These are phyloP conservation scores for Coemansia reversa DNA, from an alignment of 192 early-diverging fungal genomes.

Conservation along the genomic window DNA sequence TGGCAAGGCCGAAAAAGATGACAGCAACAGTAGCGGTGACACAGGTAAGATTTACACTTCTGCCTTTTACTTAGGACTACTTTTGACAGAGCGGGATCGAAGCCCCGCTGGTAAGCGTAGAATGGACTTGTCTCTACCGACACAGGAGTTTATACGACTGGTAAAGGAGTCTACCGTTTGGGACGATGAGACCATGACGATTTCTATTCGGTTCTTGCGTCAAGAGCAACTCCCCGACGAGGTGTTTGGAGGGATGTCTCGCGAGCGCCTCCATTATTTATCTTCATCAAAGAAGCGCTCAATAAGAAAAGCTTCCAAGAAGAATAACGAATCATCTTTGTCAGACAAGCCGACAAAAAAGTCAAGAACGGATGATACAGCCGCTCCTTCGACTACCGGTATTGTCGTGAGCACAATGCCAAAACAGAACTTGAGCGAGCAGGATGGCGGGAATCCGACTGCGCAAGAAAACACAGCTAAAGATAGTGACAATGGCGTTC, in stretches of 20 bases:
- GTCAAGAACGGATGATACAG: slow-evolving; percentile 17
- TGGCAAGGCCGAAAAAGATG: slow-evolving; percentile 1
- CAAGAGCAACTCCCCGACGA: slow-evolving; percentile 46
- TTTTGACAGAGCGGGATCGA: slow-evolving; percentile 59
- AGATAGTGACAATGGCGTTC: neutral
- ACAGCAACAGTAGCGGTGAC: neutral
- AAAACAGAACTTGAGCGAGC: slow-evolving; percentile 3
- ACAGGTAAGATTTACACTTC: slow-evolving; percentile 57
- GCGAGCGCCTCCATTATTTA: slow-evolving; percentile 20
- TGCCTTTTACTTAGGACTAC: slow-evolving; percentile 87
- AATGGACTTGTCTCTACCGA: slow-evolving; percentile 79
- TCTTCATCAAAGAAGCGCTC: slow-evolving; percentile 15
- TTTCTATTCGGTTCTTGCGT: slow-evolving; percentile 42
- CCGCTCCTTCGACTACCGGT: slow-evolving; percentile 48
- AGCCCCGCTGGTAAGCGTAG: slow-evolving; percentile 56
- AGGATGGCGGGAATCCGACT: neutral
- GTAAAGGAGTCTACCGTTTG: slow-evolving; percentile 59
- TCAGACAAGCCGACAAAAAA: slow-evolving; percentile 22
- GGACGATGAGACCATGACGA: slow-evolving; percentile 36
- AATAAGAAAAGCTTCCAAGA: slow-evolving; percentile 7
- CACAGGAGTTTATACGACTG: slow-evolving; percentile 76
- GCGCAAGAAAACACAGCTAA: neutral
- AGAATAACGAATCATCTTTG: neutral
- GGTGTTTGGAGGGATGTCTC: slow-evolving; percentile 38
- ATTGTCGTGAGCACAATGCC: slow-evolving; percentile 5